Conservation (phyloP, 352 stramenopile genomes). For the Pythium folliculosum region DNA sequence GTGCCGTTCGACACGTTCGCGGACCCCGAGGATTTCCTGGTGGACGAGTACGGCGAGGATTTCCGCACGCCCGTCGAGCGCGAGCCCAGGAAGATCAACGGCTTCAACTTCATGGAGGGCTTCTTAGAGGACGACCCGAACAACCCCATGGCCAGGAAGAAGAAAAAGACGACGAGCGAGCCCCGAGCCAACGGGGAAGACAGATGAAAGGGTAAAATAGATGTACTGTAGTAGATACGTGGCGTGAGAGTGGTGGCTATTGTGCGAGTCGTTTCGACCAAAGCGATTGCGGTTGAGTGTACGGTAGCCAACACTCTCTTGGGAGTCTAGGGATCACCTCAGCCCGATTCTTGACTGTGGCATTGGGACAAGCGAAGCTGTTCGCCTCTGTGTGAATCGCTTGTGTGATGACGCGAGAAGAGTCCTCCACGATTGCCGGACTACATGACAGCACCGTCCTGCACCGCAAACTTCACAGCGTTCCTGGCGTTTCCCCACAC, state of each 20-base stretch:
- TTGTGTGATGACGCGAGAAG: too few relatives aligned
- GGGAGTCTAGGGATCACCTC: too few relatives aligned
- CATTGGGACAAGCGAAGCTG: too few relatives aligned
- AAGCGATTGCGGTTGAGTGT: too few relatives aligned
- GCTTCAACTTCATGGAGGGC: conserved; percentile 17
- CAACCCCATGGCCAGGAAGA: not conserved
- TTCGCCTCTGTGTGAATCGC: too few relatives aligned
- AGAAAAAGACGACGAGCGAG: not conserved
- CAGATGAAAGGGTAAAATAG: not conserved
- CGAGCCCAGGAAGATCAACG: conserved; percentile 12
- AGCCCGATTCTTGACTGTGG: too few relatives aligned
- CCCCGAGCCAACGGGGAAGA: not conserved
- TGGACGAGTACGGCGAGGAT: conserved; percentile 42
- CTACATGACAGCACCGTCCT: too few relatives aligned
- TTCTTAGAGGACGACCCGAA: conserved; percentile 16
- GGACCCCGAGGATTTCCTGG: conserved; percentile 46
- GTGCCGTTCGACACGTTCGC: conserved; percentile 41
- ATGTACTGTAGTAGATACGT: not conserved
- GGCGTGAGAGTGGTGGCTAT: not conserved
- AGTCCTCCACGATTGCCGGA: too few relatives aligned
- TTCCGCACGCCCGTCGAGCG: conserved; percentile 33
- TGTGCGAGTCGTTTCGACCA: too few relatives aligned
- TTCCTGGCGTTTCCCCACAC: too few relatives aligned
- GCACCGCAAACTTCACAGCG: too few relatives aligned
- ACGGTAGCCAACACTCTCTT: too few relatives aligned